Conservation (phyloP, 257 asterid species). For the Rubia yunnanensis region DNA sequence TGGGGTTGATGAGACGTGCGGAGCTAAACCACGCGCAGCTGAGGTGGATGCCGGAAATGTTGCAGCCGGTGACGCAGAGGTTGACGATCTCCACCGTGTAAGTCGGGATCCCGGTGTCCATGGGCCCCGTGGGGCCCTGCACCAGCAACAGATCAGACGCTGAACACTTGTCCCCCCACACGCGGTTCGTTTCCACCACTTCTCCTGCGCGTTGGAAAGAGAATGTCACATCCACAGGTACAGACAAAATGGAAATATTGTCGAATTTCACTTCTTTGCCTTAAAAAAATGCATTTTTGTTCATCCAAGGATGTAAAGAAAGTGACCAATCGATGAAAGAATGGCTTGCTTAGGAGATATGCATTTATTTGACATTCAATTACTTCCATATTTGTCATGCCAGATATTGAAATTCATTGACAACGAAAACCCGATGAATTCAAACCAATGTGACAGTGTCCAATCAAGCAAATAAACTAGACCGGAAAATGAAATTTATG, state of each 20-base stretch:
- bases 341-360: constrained; percentile 3
- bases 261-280: not conserved
- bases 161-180: constrained; percentile 76
- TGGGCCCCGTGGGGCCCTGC: constrained; percentile 68
- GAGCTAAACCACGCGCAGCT: constrained; percentile 95
- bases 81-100: constrained; percentile 84
- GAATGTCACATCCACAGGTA: not conserved
- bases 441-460: too few relatives aligned
- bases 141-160: constrained; percentile 58
- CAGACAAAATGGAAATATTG: constrained; percentile 5
- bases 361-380: constrained; percentile 8
- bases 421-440: not conserved
- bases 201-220: constrained; percentile 20
- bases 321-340: constrained; percentile 11
- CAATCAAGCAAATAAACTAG: not conserved
- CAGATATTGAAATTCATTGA: not conserved
- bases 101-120: constrained; percentile 82
- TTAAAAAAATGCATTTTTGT: not conserved
- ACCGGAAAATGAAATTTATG: not conserved
- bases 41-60: constrained; percentile 56
- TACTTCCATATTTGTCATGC: not conserved
- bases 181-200: constrained; percentile 53
- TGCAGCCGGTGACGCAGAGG: constrained; percentile 54
- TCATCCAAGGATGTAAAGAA: not conserved
- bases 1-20: constrained; percentile 71